Evolutionary conservation across 2,329 filamentous ascomycete genomes (phyloP).

Genomic region (Capronia epimyces): DNA sequence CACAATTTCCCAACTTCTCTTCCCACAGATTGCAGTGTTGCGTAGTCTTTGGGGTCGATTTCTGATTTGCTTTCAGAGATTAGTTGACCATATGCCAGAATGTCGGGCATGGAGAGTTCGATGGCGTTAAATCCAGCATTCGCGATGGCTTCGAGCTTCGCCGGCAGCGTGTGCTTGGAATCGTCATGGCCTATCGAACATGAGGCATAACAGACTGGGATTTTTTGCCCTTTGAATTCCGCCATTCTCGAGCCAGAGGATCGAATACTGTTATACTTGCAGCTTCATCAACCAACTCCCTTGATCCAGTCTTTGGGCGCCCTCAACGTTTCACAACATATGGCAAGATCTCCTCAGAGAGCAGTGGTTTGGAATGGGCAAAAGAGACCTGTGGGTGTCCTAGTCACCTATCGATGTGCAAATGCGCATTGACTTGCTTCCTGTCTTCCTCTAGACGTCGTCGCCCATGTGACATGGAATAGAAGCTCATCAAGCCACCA

Average conservation of each 20-base stretch:
- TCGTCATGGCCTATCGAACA: slow-evolving; percentile 39
- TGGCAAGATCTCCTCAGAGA: too few species aligned
- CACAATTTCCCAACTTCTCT: slow-evolving; percentile 52
- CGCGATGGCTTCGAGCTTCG: slow-evolving; percentile 39
- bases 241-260: slow-evolving; percentile 9
- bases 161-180: slow-evolving; percentile 34
- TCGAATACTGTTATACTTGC: not conserved
- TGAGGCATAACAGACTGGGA: slow-evolving; percentile 40
- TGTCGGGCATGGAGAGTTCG: slow-evolving; percentile 69
- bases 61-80: slow-evolving; percentile 42
- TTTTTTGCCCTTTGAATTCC: slow-evolving; percentile 24
- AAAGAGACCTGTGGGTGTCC: too few species aligned
- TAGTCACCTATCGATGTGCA: too few species aligned
- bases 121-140: slow-evolving; percentile 54
- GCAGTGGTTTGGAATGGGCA: too few species aligned
- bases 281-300: not conserved
- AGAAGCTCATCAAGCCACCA: not conserved
- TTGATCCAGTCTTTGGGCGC: not conserved
- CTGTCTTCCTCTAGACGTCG: too few species aligned
- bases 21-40: slow-evolving; percentile 52
- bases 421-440: too few species aligned
- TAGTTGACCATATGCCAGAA: slow-evolving; percentile 56
- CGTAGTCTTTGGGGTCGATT: slow-evolving; percentile 55
- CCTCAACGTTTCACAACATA: too few species aligned
- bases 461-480: too few species aligned